Evolutionary conservation across 2,329 filamentous ascomycete species (phyloP).

Genomic region (Didymella keratinophila): DNA sequence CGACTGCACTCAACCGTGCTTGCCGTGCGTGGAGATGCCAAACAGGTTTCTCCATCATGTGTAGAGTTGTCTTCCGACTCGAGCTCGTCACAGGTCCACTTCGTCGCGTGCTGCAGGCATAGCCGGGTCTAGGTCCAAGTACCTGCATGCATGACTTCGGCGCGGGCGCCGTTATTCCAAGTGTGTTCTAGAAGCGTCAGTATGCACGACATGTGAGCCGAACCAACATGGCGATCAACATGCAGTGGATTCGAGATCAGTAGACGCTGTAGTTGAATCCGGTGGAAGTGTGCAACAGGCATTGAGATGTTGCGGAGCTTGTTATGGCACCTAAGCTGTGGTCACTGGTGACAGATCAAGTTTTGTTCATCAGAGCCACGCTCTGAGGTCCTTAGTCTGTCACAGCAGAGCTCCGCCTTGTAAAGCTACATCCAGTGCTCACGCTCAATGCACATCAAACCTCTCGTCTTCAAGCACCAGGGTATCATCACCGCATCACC

Average conservation of each 20-base stretch:
- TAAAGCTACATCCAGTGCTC: too few relatives aligned
- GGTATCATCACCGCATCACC: conserved; percentile 75
- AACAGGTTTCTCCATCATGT: conserved; percentile 1
- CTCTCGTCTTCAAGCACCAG: not conserved
- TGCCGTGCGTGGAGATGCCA: not conserved
- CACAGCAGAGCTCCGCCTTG: too few relatives aligned
- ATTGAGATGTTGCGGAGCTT: too few relatives aligned
- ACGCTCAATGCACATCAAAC: too few relatives aligned
- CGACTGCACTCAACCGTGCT: not conserved
- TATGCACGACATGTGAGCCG: not conserved
- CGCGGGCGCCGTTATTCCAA: conserved; percentile 5
- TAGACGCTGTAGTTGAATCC: too few relatives aligned
- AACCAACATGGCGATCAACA: not conserved
- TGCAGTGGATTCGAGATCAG: not conserved
- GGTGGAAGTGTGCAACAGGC: too few relatives aligned
- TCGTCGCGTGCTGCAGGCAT: not conserved
- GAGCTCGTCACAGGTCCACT: conserved; percentile 8
- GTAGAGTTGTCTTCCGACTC: not conserved
- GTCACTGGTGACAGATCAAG: too few relatives aligned
- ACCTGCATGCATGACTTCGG: conserved; percentile 11
- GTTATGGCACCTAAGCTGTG: too few relatives aligned
- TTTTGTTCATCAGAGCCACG: too few relatives aligned
- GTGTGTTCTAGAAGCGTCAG: conserved; percentile 9
- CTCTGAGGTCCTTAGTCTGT: too few relatives aligned
- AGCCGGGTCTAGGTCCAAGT: conserved; percentile 11